These are phyloP conservation scores for Komagataella populi DNA, from an alignment of 805 yeast genomes.

Conservation along the genomic window DNA sequence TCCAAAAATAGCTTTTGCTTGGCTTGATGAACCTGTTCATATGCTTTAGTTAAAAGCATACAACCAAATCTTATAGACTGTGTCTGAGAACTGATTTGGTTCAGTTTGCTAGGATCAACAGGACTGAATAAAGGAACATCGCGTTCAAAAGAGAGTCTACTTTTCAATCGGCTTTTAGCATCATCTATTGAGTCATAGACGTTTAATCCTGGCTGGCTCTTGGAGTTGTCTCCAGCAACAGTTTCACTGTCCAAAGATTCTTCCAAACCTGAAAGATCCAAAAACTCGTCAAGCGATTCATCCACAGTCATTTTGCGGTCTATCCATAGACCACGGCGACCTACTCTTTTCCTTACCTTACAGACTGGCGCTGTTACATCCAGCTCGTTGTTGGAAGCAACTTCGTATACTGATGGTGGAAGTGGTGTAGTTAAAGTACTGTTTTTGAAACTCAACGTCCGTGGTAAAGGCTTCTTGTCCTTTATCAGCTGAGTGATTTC, in stretches of 20 bases:
- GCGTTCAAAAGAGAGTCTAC: constrained; percentile 36
- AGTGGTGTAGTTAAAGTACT: constrained; percentile 26
- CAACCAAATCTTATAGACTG: constrained; percentile 87
- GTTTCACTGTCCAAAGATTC: constrained; percentile 9
- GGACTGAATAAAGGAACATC: constrained; percentile 31
- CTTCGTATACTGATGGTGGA: constrained; percentile 34
- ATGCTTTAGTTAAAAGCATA: constrained; percentile 78
- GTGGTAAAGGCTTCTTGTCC: constrained; percentile 30
- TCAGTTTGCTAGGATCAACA: constrained; percentile 73
- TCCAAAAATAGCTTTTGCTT: constrained; percentile 47
- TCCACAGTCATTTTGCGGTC: constrained; percentile 51
- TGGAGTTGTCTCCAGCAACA: constrained; percentile 10
- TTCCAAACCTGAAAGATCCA: constrained; percentile 23
- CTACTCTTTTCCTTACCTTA: constrained; percentile 61
- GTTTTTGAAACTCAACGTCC: constrained; percentile 31
- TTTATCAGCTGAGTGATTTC: constrained; percentile 28
- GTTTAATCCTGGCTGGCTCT: constrained; percentile 7
- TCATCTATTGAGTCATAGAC: constrained; percentile 21
- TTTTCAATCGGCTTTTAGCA: constrained; percentile 25
- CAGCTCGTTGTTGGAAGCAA: constrained; percentile 10
- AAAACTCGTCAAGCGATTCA: constrained; percentile 20
- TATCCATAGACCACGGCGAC: constrained; percentile 57
- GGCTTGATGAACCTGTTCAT: constrained; percentile 70
- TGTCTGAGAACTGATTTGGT: constrained; percentile 73
- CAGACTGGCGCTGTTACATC: constrained; percentile 32